Base-by-base conservation (phyloP, 306 rosid species). In the Castanea sativa region DNA sequence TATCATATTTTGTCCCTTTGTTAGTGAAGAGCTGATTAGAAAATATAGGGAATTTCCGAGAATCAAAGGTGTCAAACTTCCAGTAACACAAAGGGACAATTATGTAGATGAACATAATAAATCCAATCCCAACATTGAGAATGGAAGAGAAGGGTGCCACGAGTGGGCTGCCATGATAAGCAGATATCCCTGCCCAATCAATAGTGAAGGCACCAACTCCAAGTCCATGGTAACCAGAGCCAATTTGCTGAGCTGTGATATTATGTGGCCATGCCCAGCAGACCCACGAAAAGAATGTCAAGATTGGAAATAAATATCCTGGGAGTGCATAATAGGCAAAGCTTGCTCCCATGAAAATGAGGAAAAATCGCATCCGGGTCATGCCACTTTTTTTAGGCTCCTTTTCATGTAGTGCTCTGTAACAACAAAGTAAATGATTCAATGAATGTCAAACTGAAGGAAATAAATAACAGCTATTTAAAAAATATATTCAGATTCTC, bases 171-270 rank as follows among this genome's bases (percentile, higher is more conserved):
- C 99, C 99, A 69, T 93, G 99, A 71, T 96, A 96, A 76, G 99
- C 99, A 14, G 94, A 89, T 76, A 96, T 96, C 43, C 99, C 99
- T 12, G 99, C 98, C 99, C 99, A 96, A 70, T 96, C 99, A n/a
- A 96, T 58, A 12, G 89, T 91, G 89, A 96, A 96, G 30, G 96
- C 98, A 69, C 99, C 99, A 41, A 93, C 33, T 2, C 99, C 99
- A 6, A 96, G 97, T 63, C 97, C 99, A 69, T 90, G 85, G 83
- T 89, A 86, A 75, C 93, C 93, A 35, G 99, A 96, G 4, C 99
- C 99, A 13, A 96, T 45, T 85, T 96, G 99, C 71, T 96, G 99
- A 72, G 99, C 99, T 0, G 99, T 96, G 85, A 96, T 89, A 70
- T 64, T 96, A 78, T 83, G 87, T 5, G 99, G 99, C 96, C 97